These are phyloP conservation scores for Dicorynia guianensis DNA, from an alignment of 306 rosid genomes.

Conservation along the genomic window DNA sequence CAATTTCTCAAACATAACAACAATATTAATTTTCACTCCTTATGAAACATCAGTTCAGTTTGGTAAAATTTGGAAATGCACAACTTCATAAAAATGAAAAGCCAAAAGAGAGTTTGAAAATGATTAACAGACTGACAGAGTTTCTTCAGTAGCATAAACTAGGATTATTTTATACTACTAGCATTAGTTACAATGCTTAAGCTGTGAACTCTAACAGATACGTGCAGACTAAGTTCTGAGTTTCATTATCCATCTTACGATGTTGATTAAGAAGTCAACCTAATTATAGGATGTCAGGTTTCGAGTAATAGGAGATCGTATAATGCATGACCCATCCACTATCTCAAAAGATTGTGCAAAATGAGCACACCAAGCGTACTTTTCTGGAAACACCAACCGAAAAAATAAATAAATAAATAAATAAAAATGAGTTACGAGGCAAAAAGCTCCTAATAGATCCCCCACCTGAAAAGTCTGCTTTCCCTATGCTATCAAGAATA, in stretches of 20 bases:
- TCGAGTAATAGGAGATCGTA: conserved; percentile 17
- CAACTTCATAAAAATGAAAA: conserved; percentile 16
- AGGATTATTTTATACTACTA: background rate
- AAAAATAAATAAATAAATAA: background rate
- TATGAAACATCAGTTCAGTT: conserved; percentile 19
- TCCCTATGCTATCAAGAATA: background rate
- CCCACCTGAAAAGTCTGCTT: background rate
- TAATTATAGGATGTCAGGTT: conserved; percentile 18
- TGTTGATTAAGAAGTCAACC: conserved; percentile 17
- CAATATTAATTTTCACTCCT: background rate
- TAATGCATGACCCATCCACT: conserved; percentile 4
- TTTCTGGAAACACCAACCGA: background rate
- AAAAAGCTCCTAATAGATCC: conserved; percentile 10
- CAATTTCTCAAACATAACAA: background rate
- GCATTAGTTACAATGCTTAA: conserved; percentile 3
- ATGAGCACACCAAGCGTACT: background rate
- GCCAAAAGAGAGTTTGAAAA: background rate
- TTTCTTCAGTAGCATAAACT: conserved; percentile 4
- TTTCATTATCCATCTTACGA: conserved; percentile 19
- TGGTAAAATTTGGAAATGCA: background rate
- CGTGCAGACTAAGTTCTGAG: background rate
- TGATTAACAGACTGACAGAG: background rate
- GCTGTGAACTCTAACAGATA: conserved; percentile 5
- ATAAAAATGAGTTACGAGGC: background rate
- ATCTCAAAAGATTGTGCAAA: background rate